Conservation (phyloP, 1,139 yeast genomes). For the Suhomyces maxii region DNA sequence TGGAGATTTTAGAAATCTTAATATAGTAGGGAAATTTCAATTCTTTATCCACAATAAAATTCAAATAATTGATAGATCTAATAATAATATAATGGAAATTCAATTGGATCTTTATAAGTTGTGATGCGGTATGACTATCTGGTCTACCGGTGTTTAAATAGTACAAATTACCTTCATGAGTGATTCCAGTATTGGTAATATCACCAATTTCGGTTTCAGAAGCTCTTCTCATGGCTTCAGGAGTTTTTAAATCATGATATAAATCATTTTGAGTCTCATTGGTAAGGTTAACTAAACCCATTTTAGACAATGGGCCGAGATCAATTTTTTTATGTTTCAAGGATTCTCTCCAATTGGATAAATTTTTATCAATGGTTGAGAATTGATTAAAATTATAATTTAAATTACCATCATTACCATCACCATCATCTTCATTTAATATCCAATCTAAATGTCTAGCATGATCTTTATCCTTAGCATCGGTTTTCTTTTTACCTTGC, state of each 20-base stretch:
- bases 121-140: constrained; percentile 42
- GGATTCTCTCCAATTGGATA: constrained; percentile 45
- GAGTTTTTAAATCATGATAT: constrained; percentile 31
- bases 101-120: constrained; percentile 44
- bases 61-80: constrained; percentile 46
- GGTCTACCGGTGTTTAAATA: constrained; percentile 38
- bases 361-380: constrained; percentile 44
- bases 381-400: constrained; percentile 50
- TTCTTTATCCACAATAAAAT: constrained; percentile 49
- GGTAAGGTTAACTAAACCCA: constrained; percentile 38
- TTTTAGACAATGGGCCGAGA: constrained; percentile 31
- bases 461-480: constrained; percentile 19
- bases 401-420: constrained; percentile 52
- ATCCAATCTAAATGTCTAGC: constrained; percentile 46
- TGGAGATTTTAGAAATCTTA: constrained; percentile 38
- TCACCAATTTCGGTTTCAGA: constrained; percentile 2
- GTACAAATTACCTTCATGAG: constrained; percentile 33
- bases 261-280: constrained; percentile 27
- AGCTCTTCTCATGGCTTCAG: constrained; percentile 13
- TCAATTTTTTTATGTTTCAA: constrained; percentile 33
- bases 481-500: constrained; percentile 24
- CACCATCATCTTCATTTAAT: constrained; percentile 50
- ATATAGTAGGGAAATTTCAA: constrained; percentile 38
- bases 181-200: constrained; percentile 18
- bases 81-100: constrained; percentile 47